A percentile compares a stretch with the other conserved stretches of the same genome.
Conservation (phyloP, 140 eudicot species). For the Cichorium intybus region DNA sequence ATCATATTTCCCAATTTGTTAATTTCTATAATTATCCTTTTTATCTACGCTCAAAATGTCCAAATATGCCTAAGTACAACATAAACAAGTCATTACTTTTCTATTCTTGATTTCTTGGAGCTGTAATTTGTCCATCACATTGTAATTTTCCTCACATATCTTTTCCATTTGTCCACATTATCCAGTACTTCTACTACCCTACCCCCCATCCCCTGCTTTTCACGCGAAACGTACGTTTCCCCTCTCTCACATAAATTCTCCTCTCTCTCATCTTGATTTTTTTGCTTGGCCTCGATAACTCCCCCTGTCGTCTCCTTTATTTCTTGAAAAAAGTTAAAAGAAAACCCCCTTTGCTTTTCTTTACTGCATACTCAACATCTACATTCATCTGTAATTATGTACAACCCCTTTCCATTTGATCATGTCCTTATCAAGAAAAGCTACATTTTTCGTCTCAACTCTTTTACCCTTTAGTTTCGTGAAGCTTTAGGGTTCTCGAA, state of each 20-base stretch:
- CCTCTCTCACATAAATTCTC: conserved; percentile 7
- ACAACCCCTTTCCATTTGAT: neutral
- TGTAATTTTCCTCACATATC: neutral
- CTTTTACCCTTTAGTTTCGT: conserved; percentile 12
- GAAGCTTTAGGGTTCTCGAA: conserved; percentile 13
- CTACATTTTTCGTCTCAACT: conserved; percentile 7
- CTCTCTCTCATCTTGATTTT: conserved; percentile 24
- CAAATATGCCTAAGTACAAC: no score
- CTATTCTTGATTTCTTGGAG: neutral
- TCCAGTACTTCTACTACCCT: conserved; percentile 20
- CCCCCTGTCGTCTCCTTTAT: conserved; percentile 26
- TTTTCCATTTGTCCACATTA: conserved; percentile 18
- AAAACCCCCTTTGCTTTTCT: conserved; percentile 6
- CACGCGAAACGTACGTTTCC: conserved; percentile 26
- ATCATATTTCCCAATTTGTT: no score
- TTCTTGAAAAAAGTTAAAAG: conserved; percentile 8
- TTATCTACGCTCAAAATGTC: no score
- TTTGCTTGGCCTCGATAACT: conserved; percentile 29
- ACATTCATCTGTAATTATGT: neutral
- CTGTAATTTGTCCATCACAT: conserved; percentile 1
- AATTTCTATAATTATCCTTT: no score
- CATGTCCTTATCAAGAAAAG: conserved; percentile 24
- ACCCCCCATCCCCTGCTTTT: conserved; percentile 18
- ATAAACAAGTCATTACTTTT: no score
- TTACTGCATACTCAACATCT: neutral